Base-by-base conservation (phyloP, 1,284 basidiomycete genomes). In the Rhodofomes roseus region DNA sequence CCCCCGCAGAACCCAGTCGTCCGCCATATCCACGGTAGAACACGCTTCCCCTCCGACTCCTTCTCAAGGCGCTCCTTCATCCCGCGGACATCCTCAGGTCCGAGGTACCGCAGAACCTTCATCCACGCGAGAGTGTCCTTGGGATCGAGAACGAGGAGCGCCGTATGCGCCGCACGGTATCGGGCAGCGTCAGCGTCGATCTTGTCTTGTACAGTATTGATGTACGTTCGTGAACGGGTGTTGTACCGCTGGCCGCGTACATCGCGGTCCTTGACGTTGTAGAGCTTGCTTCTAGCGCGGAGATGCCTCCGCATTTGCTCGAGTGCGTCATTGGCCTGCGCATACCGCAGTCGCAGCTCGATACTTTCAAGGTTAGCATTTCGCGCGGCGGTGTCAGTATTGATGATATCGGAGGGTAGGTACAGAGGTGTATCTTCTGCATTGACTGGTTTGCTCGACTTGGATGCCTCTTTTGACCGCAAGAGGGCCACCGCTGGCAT, bases 301-400 rank as follows among this genome's bases (percentile, higher is more conserved):
- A 59, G 57, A 36, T 59, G 57, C 5, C 31, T 25, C 16, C 71
- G 67, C 11, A 75, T 56, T 5, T 70, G 60, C 4, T 68, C 65
- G 0, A 76, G 64, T 0, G 61, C 53, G 5, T 34, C 31, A 34
- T 4, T 34, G 11, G 11, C 31, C 31, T 34, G 31, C 5, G 31
- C 31, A 65, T 64, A 62, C 0, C 71, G 68, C 20, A 75, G 63
- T 0, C 63, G 59, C 53, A 65, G 69, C 58, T 76, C 73, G 43
- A 63, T 64, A 5, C 46, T 25, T 16, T 39, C 14, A 3, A 58
- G 57, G 9, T 5, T 22, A 7, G 25, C 18, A 16, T 20, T 20
- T 5, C 11, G 18, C 2, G 41, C 2, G n/a, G 22, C n/a, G 20
- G 18, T 2, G 22, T 2, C 41, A 2, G n/a, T n/a, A 22, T 43